These are phyloP conservation scores for Cephaloascus albidus DNA, from an alignment of 805 yeast genomes.

Conservation along the genomic window DNA sequence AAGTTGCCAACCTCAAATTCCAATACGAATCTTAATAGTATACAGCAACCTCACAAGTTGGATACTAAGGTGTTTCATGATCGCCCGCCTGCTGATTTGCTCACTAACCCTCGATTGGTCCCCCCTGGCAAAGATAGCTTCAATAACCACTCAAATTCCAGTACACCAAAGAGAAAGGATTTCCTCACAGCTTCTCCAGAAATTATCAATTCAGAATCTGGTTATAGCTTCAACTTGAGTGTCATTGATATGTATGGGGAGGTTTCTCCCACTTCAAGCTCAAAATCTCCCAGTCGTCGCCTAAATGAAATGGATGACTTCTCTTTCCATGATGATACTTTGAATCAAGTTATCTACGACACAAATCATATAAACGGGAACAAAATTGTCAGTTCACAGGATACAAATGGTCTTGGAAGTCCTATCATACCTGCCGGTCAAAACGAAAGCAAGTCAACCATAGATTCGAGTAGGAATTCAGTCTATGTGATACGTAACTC, in stretches of 20 bases:
- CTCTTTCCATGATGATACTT: neutral
- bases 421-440: neutral
- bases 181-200: neutral
- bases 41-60: neutral
- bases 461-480: neutral
- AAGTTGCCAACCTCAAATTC: neutral
- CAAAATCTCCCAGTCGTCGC: neutral
- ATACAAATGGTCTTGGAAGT: neutral
- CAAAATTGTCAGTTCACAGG: neutral
- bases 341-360: neutral
- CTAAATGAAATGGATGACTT: neutral
- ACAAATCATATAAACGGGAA: neutral
- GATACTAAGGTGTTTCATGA: neutral
- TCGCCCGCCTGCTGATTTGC: neutral
- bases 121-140: neutral
- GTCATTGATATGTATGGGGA: constrained; percentile 26
- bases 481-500: neutral
- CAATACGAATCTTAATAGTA: no score
- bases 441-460: neutral
- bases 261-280: neutral
- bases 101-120: neutral
- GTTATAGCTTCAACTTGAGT: constrained; percentile 17
- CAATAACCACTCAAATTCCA: neutral
- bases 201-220: neutral
- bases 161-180: neutral